These are phyloP conservation scores for Aeminium ludgeri DNA, from an alignment of 495 filamentous ascomycete genomes.

Conservation along the genomic window DNA sequence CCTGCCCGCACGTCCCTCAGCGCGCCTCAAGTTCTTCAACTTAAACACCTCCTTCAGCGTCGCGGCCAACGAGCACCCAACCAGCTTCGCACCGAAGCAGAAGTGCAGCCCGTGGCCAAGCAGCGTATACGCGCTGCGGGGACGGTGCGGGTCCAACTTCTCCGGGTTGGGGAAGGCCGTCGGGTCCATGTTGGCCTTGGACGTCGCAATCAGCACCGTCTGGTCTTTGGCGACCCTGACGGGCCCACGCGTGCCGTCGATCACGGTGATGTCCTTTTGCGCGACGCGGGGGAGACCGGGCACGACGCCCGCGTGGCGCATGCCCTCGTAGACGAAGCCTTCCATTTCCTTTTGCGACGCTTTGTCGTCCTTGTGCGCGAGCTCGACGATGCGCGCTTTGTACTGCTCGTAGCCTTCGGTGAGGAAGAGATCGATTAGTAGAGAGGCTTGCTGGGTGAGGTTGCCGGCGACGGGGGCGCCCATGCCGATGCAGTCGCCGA, in stretches of 20 bases:
- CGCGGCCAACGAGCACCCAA: conserved; percentile 17
- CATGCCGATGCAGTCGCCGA: conserved; percentile 20
- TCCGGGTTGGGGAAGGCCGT: conserved; percentile 18
- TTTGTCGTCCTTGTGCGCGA: conserved; percentile 14
- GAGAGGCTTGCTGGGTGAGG: conserved; percentile 18
- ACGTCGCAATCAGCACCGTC: conserved; percentile 17
- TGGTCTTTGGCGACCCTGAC: conserved; percentile 10
- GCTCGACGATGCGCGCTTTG: conserved; percentile 20
- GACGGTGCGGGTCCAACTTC: conserved; percentile 16
- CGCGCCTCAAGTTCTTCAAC: conserved; percentile 19
- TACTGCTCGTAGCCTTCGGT: conserved; percentile 17
- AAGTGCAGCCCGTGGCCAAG: conserved; percentile 13
- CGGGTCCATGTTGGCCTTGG: conserved; percentile 20
- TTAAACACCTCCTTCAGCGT: conserved; percentile 22
- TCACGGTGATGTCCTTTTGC: conserved; percentile 11
- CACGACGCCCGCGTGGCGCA: conserved; percentile 27
- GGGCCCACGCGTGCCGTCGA: conserved; percentile 14
- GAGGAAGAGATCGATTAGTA: conserved; percentile 20
- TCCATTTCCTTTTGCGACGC: conserved; percentile 15
- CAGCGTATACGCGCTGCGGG: conserved; percentile 12
- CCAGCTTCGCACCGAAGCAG: conserved; percentile 5
- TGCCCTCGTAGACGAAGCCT: conserved; percentile 23
- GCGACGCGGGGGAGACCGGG: conserved; percentile 19
- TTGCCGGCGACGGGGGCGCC: conserved; percentile 18
- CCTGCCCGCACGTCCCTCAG: conserved; percentile 16